Base-by-base conservation (phyloP, 257 asterid species). In the Pogostemon cablin region DNA sequence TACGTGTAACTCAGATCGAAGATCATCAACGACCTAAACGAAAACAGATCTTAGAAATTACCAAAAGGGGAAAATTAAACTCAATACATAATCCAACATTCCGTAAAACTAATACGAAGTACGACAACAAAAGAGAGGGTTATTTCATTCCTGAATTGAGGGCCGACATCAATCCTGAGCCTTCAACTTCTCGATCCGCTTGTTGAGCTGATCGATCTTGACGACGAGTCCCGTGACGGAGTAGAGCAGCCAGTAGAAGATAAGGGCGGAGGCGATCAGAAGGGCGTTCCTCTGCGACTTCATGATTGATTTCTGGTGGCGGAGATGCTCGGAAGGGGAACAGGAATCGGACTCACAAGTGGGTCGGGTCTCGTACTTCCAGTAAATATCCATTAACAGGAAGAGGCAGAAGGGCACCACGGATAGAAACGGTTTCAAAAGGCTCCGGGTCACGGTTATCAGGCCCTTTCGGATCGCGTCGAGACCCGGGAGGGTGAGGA, bases 251-350 rank as follows among this genome's bases (percentile, higher is more conserved):
- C 98, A 92, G 85, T 90, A 92, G 83, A 92, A 90, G 48, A 88
- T 52, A 56, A 92, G 85, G 2, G 98, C 98, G n/a, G 93, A 73
- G 0, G 91, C 97, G 80, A 92, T 90, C 72, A 92, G 77, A 38
- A 90, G 92, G 0, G 91, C 95, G 84, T 92, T 92, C 35, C 98
- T 87, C 92, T 92, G 91, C 9, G 98, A 92, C 77, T 92, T 92
- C 89, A 90, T 86, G 73, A 90, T 86, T 32, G 98, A 92, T 72
- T 92, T 92, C 89, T 92, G 95, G 68, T 92, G 98, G 75, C 97
- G 97, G 73, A 90, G 86, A 62, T 86, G 83, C 83, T 92, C 98
- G 3, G 97, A 82, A 0, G 98, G 95, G 70, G 97, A 86, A 57
- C 98, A 90, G 3, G 98, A 83, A 10, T 85, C 91, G 34, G 90